These are phyloP conservation scores for Fistulifera solaris DNA, from an alignment of 108 stramenopile species.

Conservation along the genomic window DNA sequence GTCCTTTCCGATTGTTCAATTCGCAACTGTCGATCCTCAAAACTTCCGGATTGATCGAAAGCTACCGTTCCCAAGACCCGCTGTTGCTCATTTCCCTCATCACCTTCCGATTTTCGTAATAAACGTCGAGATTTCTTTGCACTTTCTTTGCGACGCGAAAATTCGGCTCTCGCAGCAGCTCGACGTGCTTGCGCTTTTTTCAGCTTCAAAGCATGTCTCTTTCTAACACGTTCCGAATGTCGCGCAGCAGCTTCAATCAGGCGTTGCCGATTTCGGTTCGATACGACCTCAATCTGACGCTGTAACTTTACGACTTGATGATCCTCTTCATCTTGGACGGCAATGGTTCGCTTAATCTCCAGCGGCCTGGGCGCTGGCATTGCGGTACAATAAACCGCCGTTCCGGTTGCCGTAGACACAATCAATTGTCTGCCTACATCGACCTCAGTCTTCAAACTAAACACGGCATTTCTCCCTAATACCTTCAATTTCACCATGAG, in stretches of 20 bases:
- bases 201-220: constrained; percentile 35
- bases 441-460: constrained; percentile 73
- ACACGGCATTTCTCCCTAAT: constrained; percentile 87
- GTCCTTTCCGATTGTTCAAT: background rate
- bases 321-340: constrained; percentile 66
- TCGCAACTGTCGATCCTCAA: background rate
- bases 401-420: constrained; percentile 76
- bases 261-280: constrained; percentile 57
- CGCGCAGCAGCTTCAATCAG: constrained; percentile 49
- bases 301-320: constrained; percentile 71
- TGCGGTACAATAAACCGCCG: constrained; percentile 82
- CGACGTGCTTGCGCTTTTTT: constrained; percentile 53
- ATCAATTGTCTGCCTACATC: constrained; percentile 78
- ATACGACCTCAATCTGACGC: constrained; percentile 65
- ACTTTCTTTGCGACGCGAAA: background rate
- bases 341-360: constrained; percentile 78
- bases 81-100: background rate
- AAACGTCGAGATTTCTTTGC: background rate
- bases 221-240: constrained; percentile 40
- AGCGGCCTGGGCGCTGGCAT: constrained; percentile 82
- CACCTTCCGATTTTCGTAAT: constrained; percentile 7
- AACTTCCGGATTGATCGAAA: constrained; percentile 2
- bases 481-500: constrained; percentile 94
- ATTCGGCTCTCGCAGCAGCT: constrained; percentile 24
- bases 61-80: background rate